Conservation (phyloP, 495 filamentous ascomycete genomes). For the Tuber umbilicatum region DNA sequence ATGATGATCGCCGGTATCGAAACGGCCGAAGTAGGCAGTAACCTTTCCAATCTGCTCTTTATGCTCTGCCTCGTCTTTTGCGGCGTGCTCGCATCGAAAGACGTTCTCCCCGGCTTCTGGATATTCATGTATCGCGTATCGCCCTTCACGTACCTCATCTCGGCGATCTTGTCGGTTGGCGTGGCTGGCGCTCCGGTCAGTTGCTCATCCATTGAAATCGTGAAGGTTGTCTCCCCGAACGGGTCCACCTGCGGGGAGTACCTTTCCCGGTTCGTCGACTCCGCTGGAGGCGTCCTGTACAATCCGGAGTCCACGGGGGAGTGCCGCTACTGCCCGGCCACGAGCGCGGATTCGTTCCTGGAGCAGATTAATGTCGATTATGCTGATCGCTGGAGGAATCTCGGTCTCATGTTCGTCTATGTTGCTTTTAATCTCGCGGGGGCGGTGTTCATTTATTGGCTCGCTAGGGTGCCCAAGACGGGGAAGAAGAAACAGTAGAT, state of each 20-base stretch:
- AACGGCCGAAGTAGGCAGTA: constrained; percentile 61
- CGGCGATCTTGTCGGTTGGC: constrained; percentile 51
- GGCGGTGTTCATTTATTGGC: constrained; percentile 71
- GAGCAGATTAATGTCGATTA: constrained; percentile 48
- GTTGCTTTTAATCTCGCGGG: constrained; percentile 70
- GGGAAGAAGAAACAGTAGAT: constrained; percentile 47
- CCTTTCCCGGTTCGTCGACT: constrained; percentile 44
- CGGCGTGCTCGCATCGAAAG: constrained; percentile 58
- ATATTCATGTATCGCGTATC: constrained; percentile 65
- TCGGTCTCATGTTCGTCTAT: constrained; percentile 52
- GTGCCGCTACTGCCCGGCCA: constrained; percentile 58
- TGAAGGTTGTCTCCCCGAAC: constrained; percentile 50
- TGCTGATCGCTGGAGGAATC: constrained; percentile 61
- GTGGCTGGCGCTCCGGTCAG: constrained; percentile 51
- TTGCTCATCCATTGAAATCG: constrained; percentile 54
- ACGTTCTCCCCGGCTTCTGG: constrained; percentile 56
- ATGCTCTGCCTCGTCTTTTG: constrained; percentile 58
- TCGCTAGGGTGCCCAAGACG: constrained; percentile 68
- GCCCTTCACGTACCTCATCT: constrained; percentile 60
- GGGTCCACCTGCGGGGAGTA: constrained; percentile 51
- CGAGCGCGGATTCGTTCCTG: constrained; percentile 53
- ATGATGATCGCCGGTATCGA: constrained; percentile 66
- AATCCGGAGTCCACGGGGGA: constrained; percentile 44
- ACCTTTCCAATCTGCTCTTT: constrained; percentile 59
- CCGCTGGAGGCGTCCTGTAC: constrained; percentile 52